Evolutionary conservation across 2,329 filamentous ascomycete species (phyloP).

Genomic region (Pyrenophora seminiperda): DNA sequence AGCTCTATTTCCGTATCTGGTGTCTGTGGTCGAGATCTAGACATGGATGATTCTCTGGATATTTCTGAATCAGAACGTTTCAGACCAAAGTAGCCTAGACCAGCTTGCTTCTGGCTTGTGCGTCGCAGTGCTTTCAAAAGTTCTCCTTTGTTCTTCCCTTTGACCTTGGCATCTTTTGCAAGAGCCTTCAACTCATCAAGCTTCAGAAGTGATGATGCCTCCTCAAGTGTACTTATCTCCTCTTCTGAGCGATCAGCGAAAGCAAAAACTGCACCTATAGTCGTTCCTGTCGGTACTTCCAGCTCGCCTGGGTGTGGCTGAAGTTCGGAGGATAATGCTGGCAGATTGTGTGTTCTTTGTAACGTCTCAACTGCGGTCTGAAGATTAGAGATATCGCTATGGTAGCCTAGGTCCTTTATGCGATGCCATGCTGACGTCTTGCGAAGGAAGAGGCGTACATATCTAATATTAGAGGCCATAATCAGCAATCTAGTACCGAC

Average conservation of each 20-base stretch:
- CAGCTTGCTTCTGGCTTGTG: slow-evolving; percentile 74
- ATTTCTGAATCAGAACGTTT: slow-evolving; percentile 67
- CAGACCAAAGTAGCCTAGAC: slow-evolving; percentile 72
- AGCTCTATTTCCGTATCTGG: slow-evolving; percentile 44
- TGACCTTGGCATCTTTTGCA: slow-evolving; percentile 83
- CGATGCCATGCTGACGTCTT: slow-evolving; percentile 94
- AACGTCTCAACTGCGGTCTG: slow-evolving; percentile 68
- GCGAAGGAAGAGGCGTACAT: slow-evolving; percentile 88
- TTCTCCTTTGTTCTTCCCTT: slow-evolving; percentile 86
- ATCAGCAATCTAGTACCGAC: neutral
- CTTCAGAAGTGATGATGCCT: slow-evolving; percentile 80
- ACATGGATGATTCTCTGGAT: slow-evolving; percentile 56
- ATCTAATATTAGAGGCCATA: slow-evolving; percentile 57
- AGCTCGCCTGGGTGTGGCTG: slow-evolving; percentile 56
- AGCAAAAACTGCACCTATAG: slow-evolving; percentile 64
- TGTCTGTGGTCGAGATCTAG: slow-evolving; percentile 35
- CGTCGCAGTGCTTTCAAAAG: slow-evolving; percentile 74
- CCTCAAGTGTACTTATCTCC: slow-evolving; percentile 76
- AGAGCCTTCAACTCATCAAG: slow-evolving; percentile 85
- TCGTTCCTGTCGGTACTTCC: slow-evolving; percentile 53
- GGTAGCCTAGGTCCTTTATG: slow-evolving; percentile 75
- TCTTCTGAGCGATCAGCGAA: slow-evolving; percentile 82
- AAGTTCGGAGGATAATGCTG: slow-evolving; percentile 48
- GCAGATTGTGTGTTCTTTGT: slow-evolving; percentile 63
- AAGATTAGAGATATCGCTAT: slow-evolving; percentile 80